These are phyloP conservation scores for Leishmania amazonensis DNA, from an alignment of 208 protist genomes.

Conservation along the genomic window DNA sequence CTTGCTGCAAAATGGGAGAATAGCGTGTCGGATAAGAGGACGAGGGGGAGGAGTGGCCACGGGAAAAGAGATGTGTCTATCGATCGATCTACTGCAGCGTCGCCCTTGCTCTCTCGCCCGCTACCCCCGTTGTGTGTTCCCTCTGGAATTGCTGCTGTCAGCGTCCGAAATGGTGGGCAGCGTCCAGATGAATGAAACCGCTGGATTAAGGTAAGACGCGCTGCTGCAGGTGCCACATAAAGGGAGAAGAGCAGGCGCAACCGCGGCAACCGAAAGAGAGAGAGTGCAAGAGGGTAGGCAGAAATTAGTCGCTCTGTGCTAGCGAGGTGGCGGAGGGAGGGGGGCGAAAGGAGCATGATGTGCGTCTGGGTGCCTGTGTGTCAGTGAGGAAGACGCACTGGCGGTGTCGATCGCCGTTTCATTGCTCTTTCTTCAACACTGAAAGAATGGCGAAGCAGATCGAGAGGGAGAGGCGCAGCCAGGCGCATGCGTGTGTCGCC, in stretches of 20 bases:
- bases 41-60: background rate
- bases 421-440: background rate
- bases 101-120: background rate
- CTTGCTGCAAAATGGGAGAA: background rate
- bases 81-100: constrained; percentile 1
- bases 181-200: background rate
- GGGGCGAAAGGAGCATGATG: background rate
- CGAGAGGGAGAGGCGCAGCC: background rate
- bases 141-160: background rate
- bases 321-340: background rate
- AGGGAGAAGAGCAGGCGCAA: background rate
- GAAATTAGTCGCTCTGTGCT: background rate
- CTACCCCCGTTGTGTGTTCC: background rate
- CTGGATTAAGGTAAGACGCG: background rate
- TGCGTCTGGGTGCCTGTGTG: background rate
- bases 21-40: background rate
- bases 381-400: background rate
- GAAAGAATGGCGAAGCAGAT: background rate
- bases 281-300: background rate
- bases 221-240: background rate
- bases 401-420: background rate
- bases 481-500: background rate
- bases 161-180: background rate
- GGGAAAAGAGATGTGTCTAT: background rate
- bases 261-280: background rate